Evolutionary conservation across 2,329 filamentous ascomycete species (phyloP), one percentile per base, ranked within the genome.

Genomic region (Dactylellina parvicollis): DNA sequence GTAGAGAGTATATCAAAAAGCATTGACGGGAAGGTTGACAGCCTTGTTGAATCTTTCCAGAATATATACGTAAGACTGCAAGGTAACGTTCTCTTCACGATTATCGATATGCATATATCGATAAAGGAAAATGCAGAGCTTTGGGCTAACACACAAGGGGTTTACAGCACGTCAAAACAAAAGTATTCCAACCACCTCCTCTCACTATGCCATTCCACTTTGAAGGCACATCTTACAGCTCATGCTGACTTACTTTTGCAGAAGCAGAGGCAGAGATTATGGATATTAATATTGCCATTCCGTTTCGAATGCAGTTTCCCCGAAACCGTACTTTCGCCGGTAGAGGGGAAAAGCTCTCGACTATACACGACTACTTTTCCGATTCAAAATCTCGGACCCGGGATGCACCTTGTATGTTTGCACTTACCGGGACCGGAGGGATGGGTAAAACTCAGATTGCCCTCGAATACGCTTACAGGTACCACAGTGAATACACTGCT

Each of bases 391-490:
- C 3, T 20, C 0, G 7, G 1, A 9, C 2, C 24, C 5, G 10
- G 3, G 28, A 60, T n/a, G 26, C 24, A 2, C 38, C 38, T 10
- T 3, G 14, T 24, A 36, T 47, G 3, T 34, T 46, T 32, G 55
- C 26, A 7, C 24, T 60, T 1, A 36, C 24, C 5, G 38, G 38
- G 3, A 47, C 55, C 7, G 55, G 55, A 8, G 38, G 55, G 8
- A 60, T 60, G 50, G 50, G 50, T 3, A 66, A 66, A 22, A 66
- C 50, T 0, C 50, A 66, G 32, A 57, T 50, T 14, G 38, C 55
- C 28, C 22, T 60, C 26, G 38, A 60, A n/a, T 60, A 60, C 20
- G 38, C 38, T 24, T 60, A 60, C 26, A 14, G 24, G 8, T 16
- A 60, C 10, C 14, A 47, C 4, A 8, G 24, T 9, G 12, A 36